Percentiles rank a stretch among this genome's conserved stretches.
Evolutionary conservation across 768 basidiomycete species (phyloP).

Genomic region (Termitomyces heimii): DNA sequence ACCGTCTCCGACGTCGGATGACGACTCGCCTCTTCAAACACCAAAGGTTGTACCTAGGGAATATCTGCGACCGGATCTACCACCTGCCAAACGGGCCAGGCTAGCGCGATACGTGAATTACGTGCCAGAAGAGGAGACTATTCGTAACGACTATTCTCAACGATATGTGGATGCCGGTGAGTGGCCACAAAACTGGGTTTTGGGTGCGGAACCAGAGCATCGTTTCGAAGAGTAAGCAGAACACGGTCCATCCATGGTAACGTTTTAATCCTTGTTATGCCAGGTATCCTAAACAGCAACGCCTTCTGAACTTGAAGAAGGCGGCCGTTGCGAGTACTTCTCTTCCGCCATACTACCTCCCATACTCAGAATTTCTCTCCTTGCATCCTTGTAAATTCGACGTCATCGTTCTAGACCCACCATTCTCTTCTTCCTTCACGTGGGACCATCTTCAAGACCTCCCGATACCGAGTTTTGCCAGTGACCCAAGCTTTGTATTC

Average conservation of each 20-base stretch:
- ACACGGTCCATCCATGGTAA: background rate
- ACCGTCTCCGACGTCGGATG: constrained; percentile 41
- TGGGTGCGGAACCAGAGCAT: constrained; percentile 82
- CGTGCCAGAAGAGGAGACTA: constrained; percentile 91
- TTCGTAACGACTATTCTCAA: constrained; percentile 92
- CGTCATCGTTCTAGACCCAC: constrained; percentile 86
- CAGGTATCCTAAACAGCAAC: constrained; percentile 93
- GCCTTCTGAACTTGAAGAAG: constrained; percentile 79
- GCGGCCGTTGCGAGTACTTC: constrained; percentile 65
- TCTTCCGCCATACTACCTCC: constrained; percentile 69
- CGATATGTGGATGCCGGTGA: constrained; percentile 87
- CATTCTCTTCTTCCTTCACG: constrained; percentile 78
- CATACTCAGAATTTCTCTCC: constrained; percentile 47
- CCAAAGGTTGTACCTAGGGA: constrained; percentile 30
- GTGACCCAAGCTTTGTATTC: constrained; percentile 91
- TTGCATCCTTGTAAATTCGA: constrained; percentile 77
- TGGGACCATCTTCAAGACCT: constrained; percentile 83
- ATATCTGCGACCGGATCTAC: constrained; percentile 32
- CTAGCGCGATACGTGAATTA: constrained; percentile 73
- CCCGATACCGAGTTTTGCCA: constrained; percentile 75
- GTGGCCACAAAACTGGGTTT: constrained; percentile 91
- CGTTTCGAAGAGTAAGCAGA: constrained; percentile 89
- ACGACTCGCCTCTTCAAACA: constrained; percentile 40
- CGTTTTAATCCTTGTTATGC: background rate
- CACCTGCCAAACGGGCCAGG: constrained; percentile 72